Base-by-base conservation (phyloP, 495 filamentous ascomycete genomes). In the Tuber umbilicatum region DNA sequence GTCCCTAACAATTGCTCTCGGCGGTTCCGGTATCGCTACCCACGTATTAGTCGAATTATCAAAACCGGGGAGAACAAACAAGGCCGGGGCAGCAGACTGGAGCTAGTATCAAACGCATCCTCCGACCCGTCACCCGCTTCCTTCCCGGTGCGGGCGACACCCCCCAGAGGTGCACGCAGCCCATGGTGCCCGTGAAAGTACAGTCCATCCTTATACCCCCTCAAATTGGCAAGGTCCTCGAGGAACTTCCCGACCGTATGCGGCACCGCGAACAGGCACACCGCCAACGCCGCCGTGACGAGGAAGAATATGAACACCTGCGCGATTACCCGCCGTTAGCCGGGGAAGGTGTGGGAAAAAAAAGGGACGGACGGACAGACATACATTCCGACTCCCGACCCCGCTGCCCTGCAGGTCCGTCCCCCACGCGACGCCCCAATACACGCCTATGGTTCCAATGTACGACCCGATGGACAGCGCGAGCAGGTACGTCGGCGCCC, bases 301-400 rank as follows among this genome's bases (percentile, higher is more conserved):
- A 79, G 69, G n/a, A 74, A 79, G 69, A 68, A 74, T 45, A 79
- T 64, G 35, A 79, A 74, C 35, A 79, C 43, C 77, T 79, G 9
- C 37, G 39, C 10, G 16, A 42, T 35, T n/a, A n/a, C n/a, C n/a
- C n/a, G n/a, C n/a, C n/a, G n/a, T n/a, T n/a, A n/a, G n/a, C n/a
- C n/a, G n/a, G n/a, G n/a, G n/a, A n/a, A 47, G 7, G 41, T 2
- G 17, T 35, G 21, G 5, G 35, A 31, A 31, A n/a, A 64, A 55
- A 47, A 40, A 12, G 0, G 16, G 1, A 10, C 5, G 31, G 16
- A 17, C n/a, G 39, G 39, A 12, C 6, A 41, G 31, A 74, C 71
- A 12, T 37, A 79, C 77, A 42, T 79, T 78, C 31, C 77, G 42
- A 40, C 71, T 78, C n/a, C 35, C 75, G 14, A 39, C 55, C 27